phyloP scores from a whole-genome alignment of 2,329 filamentous ascomycete genomes.

The Stylonectria norvegica region DNA sequence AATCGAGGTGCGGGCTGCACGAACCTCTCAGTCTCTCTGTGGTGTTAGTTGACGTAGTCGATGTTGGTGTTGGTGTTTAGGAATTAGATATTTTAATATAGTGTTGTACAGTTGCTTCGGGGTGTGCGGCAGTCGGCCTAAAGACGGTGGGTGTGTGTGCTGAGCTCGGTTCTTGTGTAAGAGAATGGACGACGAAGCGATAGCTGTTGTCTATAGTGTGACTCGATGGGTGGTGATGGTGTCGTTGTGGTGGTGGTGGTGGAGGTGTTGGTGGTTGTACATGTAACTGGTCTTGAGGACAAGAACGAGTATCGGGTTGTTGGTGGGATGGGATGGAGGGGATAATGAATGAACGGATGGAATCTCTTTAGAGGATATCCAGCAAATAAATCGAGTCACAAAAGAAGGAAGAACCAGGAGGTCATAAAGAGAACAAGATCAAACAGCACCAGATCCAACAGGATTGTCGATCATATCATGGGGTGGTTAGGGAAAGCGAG shows the following conservation, averaged over 20 bases:
- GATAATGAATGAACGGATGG: conserved; percentile 44
- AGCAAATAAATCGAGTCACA: conserved; percentile 41
- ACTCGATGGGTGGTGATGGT: conserved; percentile 27
- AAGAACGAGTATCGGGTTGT: conserved; percentile 19
- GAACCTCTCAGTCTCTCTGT: conserved; percentile 19
- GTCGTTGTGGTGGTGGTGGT: conserved; percentile 24
- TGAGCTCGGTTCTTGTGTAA: conserved; percentile 25
- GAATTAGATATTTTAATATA: conserved; percentile 24
- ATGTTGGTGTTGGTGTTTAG: conserved; percentile 14
- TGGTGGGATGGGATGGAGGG: conserved; percentile 25
- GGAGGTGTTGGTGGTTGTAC: conserved; percentile 1
- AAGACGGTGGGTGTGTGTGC: conserved; percentile 24
- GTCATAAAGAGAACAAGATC: conserved; percentile 45
- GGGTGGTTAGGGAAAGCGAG: conserved; percentile 33
- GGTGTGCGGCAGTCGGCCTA: conserved; percentile 21
- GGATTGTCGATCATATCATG: conserved; percentile 47
- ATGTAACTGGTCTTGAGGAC: conserved; percentile 8
- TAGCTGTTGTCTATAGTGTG: conserved; percentile 33
- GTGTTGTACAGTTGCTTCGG: conserved; percentile 25
- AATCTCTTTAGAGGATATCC: conserved; percentile 38
- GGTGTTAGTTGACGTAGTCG: conserved; percentile 13
- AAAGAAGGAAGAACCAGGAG: conserved; percentile 51
- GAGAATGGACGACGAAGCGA: conserved; percentile 42
- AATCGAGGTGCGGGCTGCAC: conserved; percentile 15
- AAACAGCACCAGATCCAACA: conserved; percentile 42